Conservation (phyloP, 2,329 filamentous ascomycete species). For the Curvularia sp. region DNA sequence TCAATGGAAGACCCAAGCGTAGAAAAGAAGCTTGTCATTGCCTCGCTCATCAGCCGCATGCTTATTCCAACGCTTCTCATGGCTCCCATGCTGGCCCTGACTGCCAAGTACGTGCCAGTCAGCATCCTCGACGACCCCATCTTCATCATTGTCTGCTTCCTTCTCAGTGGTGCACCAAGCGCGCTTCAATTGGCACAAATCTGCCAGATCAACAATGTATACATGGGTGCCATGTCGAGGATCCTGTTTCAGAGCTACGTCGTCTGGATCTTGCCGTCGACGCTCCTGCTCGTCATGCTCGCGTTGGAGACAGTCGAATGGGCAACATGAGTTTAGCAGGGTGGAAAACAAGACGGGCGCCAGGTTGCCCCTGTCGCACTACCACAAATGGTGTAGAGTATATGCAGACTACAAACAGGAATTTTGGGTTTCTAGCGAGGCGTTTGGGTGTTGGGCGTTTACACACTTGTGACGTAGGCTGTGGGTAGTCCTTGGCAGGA, state of each 20-base stretch:
- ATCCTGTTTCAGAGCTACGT: conserved; percentile 97
- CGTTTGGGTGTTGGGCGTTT: conserved; percentile 12
- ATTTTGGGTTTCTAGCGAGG: conserved; percentile 13
- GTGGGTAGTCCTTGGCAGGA: conserved; percentile 5
- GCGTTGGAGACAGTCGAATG: conserved; percentile 93
- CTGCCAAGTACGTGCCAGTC: conserved; percentile 88
- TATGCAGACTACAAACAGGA: background rate
- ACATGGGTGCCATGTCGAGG: conserved; percentile 91
- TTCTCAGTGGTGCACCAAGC: conserved; percentile 91
- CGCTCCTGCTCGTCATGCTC: conserved; percentile 85
- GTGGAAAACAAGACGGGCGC: background rate
- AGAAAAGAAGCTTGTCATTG: conserved; percentile 80
- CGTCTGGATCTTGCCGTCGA: conserved; percentile 95
- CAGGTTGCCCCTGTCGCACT: conserved; percentile 2
- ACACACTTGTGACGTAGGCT: conserved; percentile 2
- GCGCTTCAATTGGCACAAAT: conserved; percentile 96
- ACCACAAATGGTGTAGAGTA: background rate
- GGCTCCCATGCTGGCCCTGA: conserved; percentile 84
- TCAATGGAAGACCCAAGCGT: conserved; percentile 73
- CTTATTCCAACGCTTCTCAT: conserved; percentile 88
- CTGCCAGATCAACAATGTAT: conserved; percentile 97
- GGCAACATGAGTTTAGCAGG: conserved; percentile 59
- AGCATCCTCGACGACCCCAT: conserved; percentile 97
- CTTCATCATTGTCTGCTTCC: conserved; percentile 96
- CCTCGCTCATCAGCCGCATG: conserved; percentile 88